A percentile compares a stretch with the other conserved stretches of the same genome.
Conservation (phyloP, 1,284 basidiomycete genomes). For the Retiboletus flavoniger region DNA sequence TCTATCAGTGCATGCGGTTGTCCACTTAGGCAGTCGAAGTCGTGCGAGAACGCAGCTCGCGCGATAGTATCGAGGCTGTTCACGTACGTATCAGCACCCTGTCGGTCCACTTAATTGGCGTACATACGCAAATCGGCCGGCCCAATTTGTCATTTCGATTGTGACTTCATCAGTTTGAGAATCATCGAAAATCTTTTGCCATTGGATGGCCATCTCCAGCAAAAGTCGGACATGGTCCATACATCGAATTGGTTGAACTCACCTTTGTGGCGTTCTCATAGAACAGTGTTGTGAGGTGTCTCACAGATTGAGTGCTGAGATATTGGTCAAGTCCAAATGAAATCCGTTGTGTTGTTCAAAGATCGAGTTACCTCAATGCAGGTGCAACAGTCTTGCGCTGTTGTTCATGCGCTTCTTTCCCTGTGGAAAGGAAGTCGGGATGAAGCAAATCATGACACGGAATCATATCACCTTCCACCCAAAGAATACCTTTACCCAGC, state of each 20-base stretch:
- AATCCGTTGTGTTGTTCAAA: neutral
- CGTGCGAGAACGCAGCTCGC: conserved; percentile 55
- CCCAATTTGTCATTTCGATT: conserved; percentile 57
- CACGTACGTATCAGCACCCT: conserved; percentile 5
- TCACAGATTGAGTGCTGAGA: conserved; percentile 50
- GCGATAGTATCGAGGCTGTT: conserved; percentile 54
- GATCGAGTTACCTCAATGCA: conserved; percentile 47
- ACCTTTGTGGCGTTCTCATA: conserved; percentile 48
- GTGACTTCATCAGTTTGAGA: conserved; percentile 35
- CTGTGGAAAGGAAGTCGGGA: conserved; percentile 27
- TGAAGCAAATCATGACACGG: neutral
- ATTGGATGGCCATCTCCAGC: conserved; percentile 43
- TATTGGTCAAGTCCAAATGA: neutral
- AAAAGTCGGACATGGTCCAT: neutral
- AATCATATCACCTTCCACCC: conserved; percentile 50
- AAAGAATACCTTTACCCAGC: conserved; percentile 60
- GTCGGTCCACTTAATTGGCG: neutral
- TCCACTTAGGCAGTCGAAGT: conserved; percentile 52
- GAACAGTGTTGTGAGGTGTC: conserved; percentile 47
- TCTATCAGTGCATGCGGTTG: conserved; percentile 45
- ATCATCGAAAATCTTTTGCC: conserved; percentile 45
- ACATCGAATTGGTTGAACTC: conserved; percentile 13
- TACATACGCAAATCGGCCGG: conserved; percentile 56
- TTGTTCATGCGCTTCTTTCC: conserved; percentile 52
- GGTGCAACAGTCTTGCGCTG: conserved; percentile 53